phyloP scores from a whole-genome alignment of 2,329 filamentous ascomycete species.

The Ceratocystiopsis minuta region DNA sequence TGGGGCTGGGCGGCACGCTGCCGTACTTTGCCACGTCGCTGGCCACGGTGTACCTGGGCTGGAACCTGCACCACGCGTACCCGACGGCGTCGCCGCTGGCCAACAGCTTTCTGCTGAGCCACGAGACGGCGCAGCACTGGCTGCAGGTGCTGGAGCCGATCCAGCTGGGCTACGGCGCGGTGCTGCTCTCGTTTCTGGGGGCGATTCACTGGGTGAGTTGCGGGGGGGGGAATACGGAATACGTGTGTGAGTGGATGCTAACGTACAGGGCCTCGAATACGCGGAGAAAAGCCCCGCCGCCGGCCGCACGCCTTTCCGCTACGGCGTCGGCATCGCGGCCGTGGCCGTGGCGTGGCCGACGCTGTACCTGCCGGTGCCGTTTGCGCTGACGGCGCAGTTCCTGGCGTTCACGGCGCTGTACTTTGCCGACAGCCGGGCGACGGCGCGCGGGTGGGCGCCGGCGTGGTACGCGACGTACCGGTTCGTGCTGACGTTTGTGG shows the following conservation, averaged over 20 bases:
- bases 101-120: conserved; percentile 47
- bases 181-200: conserved; percentile 86
- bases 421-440: conserved; percentile 62
- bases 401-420: conserved; percentile 70
- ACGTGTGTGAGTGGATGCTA: too few species aligned
- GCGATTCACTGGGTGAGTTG: conserved; percentile 60
- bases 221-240: conserved; percentile 10
- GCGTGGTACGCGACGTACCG: conserved; percentile 79
- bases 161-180: conserved; percentile 79
- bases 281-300: conserved; percentile 44
- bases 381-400: conserved; percentile 75
- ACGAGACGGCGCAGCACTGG: conserved; percentile 52
- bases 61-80: conserved; percentile 57
- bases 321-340: conserved; percentile 64
- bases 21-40: conserved; percentile 76
- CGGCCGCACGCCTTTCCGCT: conserved; percentile 57
- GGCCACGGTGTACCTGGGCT: conserved; percentile 65
- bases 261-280: conserved; percentile 53
- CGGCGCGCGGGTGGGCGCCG: conserved; percentile 60
- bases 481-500: conserved; percentile 80
- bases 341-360: conserved; percentile 81
- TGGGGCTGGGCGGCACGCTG: conserved; percentile 61
- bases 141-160: conserved; percentile 66
- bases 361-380: conserved; percentile 64
- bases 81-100: conserved; percentile 42